These are phyloP conservation scores for Volvariella volvacea DNA, from an alignment of 1,284 basidiomycete species.

Conservation along the genomic window DNA sequence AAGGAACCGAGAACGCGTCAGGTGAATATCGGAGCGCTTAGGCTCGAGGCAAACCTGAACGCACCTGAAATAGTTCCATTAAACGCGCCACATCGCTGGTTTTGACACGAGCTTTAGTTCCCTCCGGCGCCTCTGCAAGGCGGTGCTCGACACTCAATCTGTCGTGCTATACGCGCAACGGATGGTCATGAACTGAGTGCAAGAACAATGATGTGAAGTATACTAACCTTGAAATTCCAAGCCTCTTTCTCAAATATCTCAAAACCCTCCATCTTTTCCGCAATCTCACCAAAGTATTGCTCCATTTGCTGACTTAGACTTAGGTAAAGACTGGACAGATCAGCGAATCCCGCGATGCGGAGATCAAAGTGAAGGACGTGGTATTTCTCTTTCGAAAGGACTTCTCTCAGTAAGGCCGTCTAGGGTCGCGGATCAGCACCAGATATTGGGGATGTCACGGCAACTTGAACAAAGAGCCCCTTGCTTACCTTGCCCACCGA, in stretches of 20 bases:
- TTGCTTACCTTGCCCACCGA: conserved; percentile 66
- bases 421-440: conserved; percentile 19
- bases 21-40: conserved; percentile 4
- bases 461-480: background rate
- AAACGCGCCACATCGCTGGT: conserved; percentile 78
- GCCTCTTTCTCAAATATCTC: conserved; percentile 68
- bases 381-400: conserved; percentile 58
- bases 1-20: conserved; percentile 5
- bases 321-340: conserved; percentile 67
- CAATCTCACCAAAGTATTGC: conserved; percentile 64
- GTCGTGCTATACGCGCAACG: conserved; percentile 45
- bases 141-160: conserved; percentile 64
- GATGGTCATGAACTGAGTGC: background rate
- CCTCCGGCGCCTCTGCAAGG: conserved; percentile 33
- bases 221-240: conserved; percentile 66
- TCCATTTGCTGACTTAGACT: conserved; percentile 78
- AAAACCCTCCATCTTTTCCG: conserved; percentile 56
- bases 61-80: conserved; percentile 76
- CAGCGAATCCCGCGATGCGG: conserved; percentile 77
- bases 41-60: too few species aligned
- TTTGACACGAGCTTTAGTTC: conserved; percentile 37
- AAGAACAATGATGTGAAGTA: background rate
- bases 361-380: conserved; percentile 81
- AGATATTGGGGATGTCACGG: background rate
- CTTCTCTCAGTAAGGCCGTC: conserved; percentile 73